phyloP scores from a whole-genome alignment of 805 yeast genomes.

The Schwanniomyces vanrijiae region DNA sequence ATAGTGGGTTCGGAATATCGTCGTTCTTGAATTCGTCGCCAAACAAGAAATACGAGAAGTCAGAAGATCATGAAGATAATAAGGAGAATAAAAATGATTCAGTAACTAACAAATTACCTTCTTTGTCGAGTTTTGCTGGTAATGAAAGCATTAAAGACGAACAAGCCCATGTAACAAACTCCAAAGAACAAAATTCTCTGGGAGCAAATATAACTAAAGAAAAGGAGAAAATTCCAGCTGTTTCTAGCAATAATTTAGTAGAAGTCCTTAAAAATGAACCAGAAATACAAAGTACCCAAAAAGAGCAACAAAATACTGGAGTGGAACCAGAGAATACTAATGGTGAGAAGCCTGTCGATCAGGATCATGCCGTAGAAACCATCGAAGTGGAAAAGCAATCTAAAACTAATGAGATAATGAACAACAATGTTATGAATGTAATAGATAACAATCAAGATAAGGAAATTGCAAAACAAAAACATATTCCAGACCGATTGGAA shows the following conservation, averaged over 20 bases:
- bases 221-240: background rate
- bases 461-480: background rate
- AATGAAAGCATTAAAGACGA: background rate
- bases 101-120: background rate
- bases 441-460: background rate
- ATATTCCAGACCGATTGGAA: background rate
- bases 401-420: background rate
- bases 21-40: slow-evolving; percentile 15
- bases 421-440: background rate
- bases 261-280: background rate
- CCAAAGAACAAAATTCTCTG: background rate
- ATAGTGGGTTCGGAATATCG: slow-evolving; percentile 15
- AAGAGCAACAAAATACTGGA: slow-evolving; percentile 1
- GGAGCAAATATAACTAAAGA: background rate
- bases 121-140: background rate
- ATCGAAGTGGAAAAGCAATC: background rate
- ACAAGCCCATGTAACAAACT: background rate
- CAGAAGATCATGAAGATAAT: slow-evolving; percentile 1
- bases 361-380: background rate
- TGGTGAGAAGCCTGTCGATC: background rate
- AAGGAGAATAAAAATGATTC: background rate
- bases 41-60: background rate
- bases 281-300: slow-evolving; percentile 2
- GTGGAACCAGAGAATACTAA: background rate
- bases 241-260: background rate